Percentiles rank a stretch among this genome's conserved stretches.
Conservation (phyloP, 169 alveolate genomes). For the Eimeria tenella region DNA sequence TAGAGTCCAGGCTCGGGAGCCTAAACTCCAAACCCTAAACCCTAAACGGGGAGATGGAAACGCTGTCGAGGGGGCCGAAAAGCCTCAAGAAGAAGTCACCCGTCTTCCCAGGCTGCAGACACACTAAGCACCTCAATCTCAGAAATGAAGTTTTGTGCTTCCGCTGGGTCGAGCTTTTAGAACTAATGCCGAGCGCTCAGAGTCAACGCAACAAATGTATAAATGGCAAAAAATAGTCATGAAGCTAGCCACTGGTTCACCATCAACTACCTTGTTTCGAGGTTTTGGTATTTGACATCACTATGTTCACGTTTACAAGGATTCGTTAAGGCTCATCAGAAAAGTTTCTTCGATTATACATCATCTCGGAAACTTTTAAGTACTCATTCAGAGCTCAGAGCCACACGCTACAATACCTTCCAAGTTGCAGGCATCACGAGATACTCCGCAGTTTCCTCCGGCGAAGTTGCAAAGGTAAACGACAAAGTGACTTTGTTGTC, state of each 20-base stretch:
- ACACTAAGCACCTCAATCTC: background rate
- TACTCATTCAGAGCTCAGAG: too few species aligned
- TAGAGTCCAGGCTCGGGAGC: background rate
- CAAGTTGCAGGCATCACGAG: constrained; percentile 26
- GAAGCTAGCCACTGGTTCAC: too few species aligned
- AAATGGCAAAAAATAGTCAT: background rate
- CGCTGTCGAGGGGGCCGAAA: background rate
- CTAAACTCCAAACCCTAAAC: background rate
- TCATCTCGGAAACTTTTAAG: too few species aligned
- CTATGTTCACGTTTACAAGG: too few species aligned
- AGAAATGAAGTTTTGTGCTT: background rate
- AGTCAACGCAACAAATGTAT: too few species aligned
- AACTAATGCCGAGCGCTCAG: too few species aligned
- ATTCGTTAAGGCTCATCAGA: too few species aligned
- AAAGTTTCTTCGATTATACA: too few species aligned
- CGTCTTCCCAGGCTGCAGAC: constrained; percentile 41
- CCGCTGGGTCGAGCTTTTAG: too few species aligned
- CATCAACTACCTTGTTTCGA: too few species aligned
- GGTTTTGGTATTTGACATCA: background rate
- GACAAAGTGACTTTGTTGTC: constrained; percentile 17
- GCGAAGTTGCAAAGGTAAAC: background rate
- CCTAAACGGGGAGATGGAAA: background rate
- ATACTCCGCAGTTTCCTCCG: constrained; percentile 7
- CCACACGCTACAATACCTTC: background rate
- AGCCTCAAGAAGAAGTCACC: constrained; percentile 3